A percentile compares a stretch with the other conserved stretches of the same genome.
Conservation (phyloP, 148 eudicot genomes). For the Pouteria glomerata region DNA sequence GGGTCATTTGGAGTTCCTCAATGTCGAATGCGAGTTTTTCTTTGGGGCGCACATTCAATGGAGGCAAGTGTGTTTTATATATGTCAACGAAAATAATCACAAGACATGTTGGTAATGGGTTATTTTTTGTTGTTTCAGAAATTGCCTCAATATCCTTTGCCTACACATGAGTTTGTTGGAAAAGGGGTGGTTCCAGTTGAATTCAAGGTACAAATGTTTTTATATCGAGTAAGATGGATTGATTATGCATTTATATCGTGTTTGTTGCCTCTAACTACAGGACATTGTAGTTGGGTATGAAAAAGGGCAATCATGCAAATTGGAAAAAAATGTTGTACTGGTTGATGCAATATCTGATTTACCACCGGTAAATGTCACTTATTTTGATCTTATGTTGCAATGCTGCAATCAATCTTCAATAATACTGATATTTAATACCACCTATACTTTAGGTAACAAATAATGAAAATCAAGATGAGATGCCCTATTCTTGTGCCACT, state of each 20-base stretch:
- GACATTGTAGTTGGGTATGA: slow-evolving; percentile 19
- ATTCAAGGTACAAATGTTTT: slow-evolving; percentile 20
- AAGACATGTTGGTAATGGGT: background rate
- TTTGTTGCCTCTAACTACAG: slow-evolving; percentile 9
- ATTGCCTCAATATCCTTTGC: slow-evolving; percentile 32
- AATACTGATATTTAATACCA: background rate
- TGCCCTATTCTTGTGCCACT: slow-evolving; percentile 20
- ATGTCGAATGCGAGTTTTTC: slow-evolving; percentile 27
- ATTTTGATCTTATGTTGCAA: no score
- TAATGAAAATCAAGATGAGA: slow-evolving; percentile 20
- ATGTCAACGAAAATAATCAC: no score
- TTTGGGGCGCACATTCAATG: slow-evolving; percentile 32
- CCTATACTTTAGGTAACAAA: slow-evolving; percentile 23
- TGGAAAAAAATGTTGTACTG: slow-evolving; percentile 17
- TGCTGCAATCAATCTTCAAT: background rate
- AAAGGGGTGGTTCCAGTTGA: slow-evolving; percentile 20
- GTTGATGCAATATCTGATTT: slow-evolving; percentile 32
- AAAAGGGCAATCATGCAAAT: background rate
- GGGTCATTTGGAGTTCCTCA: slow-evolving; percentile 38
- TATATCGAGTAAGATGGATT: background rate
- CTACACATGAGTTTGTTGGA: slow-evolving; percentile 26
- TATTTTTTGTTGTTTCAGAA: slow-evolving; percentile 14
- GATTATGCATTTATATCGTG: background rate
- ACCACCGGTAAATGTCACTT: slow-evolving; percentile 14
- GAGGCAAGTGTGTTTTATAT: slow-evolving; percentile 18